Evolutionary conservation across 768 basidiomycete species (phyloP).

Genomic region (Phlebiopsis gigantea): DNA sequence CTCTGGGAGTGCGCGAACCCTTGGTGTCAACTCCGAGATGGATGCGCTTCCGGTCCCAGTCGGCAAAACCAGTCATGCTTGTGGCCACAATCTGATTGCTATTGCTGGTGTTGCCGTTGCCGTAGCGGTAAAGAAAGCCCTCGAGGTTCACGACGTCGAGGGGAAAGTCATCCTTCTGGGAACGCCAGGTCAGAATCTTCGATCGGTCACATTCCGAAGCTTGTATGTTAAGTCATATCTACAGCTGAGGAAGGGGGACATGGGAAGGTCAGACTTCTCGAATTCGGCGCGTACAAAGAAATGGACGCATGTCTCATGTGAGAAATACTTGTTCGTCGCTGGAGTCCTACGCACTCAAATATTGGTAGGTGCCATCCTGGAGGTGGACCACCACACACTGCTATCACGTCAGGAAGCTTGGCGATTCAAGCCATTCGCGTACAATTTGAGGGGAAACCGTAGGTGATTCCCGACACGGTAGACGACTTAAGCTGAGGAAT

Average conservation of each 20-base stretch:
- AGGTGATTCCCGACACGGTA: slow-evolving; percentile 17
- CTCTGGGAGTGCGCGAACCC: slow-evolving; percentile 47
- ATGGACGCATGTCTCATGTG: slow-evolving; percentile 80
- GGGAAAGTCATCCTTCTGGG: slow-evolving; percentile 74
- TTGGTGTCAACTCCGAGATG: slow-evolving; percentile 78
- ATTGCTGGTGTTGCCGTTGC: slow-evolving; percentile 73
- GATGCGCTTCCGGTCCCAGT: slow-evolving; percentile 40
- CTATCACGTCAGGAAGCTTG: slow-evolving; percentile 63
- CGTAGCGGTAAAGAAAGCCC: slow-evolving; percentile 54
- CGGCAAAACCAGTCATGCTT: slow-evolving; percentile 52
- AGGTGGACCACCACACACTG: slow-evolving; percentile 65
- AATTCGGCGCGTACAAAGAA: slow-evolving; percentile 69
- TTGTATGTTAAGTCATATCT: neutral
- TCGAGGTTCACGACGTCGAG: slow-evolving; percentile 55
- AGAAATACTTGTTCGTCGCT: slow-evolving; percentile 12
- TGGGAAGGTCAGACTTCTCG: slow-evolving; percentile 65
- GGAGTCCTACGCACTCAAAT: neutral
- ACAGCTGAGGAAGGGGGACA: slow-evolving; percentile 75
- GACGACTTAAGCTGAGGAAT: too few relatives aligned
- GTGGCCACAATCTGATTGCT: slow-evolving; percentile 82
- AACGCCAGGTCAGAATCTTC: slow-evolving; percentile 54
- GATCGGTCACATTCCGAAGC: neutral
- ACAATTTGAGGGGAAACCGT: slow-evolving; percentile 76
- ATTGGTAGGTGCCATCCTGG: slow-evolving; percentile 73
- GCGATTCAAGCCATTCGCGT: slow-evolving; percentile 53